Base-by-base conservation (phyloP, 805 yeast genomes). In the Myxozyma mucilagina region DNA sequence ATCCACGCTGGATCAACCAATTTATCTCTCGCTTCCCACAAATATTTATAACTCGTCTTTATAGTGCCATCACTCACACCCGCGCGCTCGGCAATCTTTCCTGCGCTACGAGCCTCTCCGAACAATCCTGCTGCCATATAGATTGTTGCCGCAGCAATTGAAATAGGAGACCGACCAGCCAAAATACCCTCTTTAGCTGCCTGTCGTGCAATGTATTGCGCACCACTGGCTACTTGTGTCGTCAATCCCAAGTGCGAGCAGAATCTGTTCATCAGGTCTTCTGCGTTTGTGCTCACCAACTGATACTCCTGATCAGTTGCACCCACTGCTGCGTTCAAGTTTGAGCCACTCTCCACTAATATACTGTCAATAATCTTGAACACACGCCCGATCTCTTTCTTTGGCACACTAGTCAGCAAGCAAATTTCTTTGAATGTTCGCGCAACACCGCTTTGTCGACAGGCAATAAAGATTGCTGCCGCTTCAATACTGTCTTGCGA, bases 31-130 rank as follows among this genome's bases (percentile, higher is more conserved):
- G 87, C 90, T 64, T 89, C 91, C 71, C 83, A 87, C 75, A 94
- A 78, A 47, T 86, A 86, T 73, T 89, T 89, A 73, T 90, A 94
- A 47, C 94, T 86, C 1, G 97, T 89, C 74, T 94, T 90, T 69
- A 94, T 92, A 1, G 99, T 94, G 67, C 98, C 97, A 72, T 94
- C 99, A 70, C 96, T 89, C 18, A 94, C 98, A 68, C 97, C 98
- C 16, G 97, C 84, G 69, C 89, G 89, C 68, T 90, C 97, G 11
- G 96, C 89, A 59, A 94, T 93, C 70, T 84, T 87, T 1, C 87
- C 76, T 0, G 97, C 92, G 2, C 88, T 79, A 41, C 90, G 78
- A 54, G 85, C 87, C 39, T 87, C 86, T 48, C 88, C 88, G 73
- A 92, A 92, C n/a, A 94, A 77, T n/a, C 89, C 78, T 3, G 93